Conservation (phyloP, 345 rosid genomes). For the Lumnitzera racemosa region DNA sequence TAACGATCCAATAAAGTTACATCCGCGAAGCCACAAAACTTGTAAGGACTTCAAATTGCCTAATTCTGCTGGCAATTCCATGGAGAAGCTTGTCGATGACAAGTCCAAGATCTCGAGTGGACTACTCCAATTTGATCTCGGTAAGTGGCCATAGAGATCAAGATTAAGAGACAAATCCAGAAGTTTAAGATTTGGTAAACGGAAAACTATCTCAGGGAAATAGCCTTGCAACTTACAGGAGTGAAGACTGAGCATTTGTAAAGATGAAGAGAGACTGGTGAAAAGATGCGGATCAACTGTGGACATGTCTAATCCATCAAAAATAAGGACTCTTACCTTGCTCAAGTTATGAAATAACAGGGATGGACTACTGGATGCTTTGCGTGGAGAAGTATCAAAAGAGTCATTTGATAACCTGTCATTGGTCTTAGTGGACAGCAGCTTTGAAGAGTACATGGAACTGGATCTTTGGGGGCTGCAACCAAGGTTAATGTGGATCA, state of each 20-base stretch:
- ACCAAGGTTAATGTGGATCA: conserved; percentile 4
- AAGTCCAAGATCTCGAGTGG: background rate
- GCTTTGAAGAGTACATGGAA: background rate
- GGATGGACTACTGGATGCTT: background rate
- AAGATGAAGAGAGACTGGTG: background rate
- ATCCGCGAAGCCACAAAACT: background rate
- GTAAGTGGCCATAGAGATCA: background rate
- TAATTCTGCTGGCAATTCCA: conserved; percentile 18
- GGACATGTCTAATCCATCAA: conserved; percentile 1
- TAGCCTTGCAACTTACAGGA: background rate
- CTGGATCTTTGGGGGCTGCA: background rate
- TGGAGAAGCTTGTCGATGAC: background rate
- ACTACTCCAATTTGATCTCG: conserved; percentile 9
- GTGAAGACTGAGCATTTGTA: background rate
- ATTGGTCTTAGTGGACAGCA: too few species aligned
- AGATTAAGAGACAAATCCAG: background rate
- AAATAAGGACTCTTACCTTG: conserved; percentile 3
- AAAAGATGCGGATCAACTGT: background rate
- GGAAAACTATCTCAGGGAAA: background rate
- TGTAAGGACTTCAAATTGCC: conserved; percentile 4
- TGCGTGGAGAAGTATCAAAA: conserved; percentile 4
- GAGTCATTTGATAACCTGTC: conserved; percentile 3
- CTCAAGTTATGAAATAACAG: background rate
- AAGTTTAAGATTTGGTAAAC: background rate
- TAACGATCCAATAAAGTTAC: conserved; percentile 16